Evolutionary conservation across 305 asterid species (phyloP).

Genomic region (Fraxinus nigra): DNA sequence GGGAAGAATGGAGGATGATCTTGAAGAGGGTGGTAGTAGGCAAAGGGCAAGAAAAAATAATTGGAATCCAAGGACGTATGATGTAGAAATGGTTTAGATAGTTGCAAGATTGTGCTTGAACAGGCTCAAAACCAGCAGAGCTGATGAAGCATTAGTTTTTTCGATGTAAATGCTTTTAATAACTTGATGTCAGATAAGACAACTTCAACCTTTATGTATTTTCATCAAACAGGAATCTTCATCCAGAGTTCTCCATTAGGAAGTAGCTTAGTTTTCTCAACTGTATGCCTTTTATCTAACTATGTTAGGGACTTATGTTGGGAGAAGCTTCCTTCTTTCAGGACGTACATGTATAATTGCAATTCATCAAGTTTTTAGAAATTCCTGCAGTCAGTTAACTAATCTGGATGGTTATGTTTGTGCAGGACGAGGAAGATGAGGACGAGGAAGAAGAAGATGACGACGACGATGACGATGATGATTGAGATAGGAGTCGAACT

Average conservation of each 20-base stretch:
- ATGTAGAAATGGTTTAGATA: neutral
- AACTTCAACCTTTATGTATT: neutral
- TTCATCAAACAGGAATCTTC: neutral
- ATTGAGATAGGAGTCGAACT: constrained; percentile 27
- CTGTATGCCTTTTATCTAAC: too few species aligned
- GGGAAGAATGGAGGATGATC: neutral
- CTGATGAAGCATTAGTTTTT: neutral
- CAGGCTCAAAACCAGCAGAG: neutral
- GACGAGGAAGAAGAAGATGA: constrained; percentile 34
- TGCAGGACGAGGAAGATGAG: constrained; percentile 53
- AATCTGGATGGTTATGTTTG: neutral
- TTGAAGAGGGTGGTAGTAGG: neutral
- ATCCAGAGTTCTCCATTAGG: neutral
- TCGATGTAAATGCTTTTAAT: neutral
- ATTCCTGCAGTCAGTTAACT: neutral
- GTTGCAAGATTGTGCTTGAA: neutral
- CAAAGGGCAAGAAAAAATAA: neutral
- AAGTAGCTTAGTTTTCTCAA: neutral
- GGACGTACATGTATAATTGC: neutral
- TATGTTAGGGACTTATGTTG: neutral
- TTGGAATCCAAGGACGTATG: neutral
- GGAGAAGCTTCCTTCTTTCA: neutral
- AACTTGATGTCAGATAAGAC: neutral
- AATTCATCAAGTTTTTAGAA: neutral
- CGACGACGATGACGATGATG: constrained; percentile 34